phyloP scores from a whole-genome alignment of 768 basidiomycete species.

The Termitomyces sp. region DNA sequence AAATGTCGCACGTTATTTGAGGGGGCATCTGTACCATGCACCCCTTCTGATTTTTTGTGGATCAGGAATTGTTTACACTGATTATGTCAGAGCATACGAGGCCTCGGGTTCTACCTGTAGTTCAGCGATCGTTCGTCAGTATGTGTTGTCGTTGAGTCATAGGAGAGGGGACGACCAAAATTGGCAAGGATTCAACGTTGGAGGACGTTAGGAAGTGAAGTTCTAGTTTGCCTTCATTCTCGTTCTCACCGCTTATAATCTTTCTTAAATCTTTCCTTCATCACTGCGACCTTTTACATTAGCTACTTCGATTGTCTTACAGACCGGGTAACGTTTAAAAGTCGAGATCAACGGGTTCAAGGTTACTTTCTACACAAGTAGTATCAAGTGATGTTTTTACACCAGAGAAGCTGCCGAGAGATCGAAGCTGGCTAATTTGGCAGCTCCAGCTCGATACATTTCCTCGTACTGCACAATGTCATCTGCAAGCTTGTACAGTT shows the following conservation, averaged over 20 bases:
- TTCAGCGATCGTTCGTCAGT: conserved; percentile 6
- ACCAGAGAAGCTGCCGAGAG: not conserved
- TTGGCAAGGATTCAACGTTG: conserved; percentile 10
- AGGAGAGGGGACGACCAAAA: conserved; percentile 6
- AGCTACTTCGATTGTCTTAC: too few relatives aligned
- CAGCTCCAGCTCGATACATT: conserved; percentile 4
- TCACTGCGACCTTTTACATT: not conserved
- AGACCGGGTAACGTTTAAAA: not conserved
- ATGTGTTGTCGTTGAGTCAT: conserved; percentile 9
- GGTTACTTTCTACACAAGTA: not conserved
- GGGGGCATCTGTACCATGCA: conserved; percentile 16
- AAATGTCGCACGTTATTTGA: conserved; percentile 18
- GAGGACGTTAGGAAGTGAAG: not conserved
- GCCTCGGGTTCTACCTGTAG: conserved; percentile 16
- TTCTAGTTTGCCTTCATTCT: not conserved
- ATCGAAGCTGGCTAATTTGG: not conserved
- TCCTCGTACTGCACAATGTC: conserved; percentile 5
- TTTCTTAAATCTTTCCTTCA: not conserved
- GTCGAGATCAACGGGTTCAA: not conserved
- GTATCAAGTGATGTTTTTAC: not conserved
- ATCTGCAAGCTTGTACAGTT: conserved; percentile 2
- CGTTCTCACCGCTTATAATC: not conserved
- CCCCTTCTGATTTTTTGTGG: conserved; percentile 23
- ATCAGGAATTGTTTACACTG: conserved; percentile 12
- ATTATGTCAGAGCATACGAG: conserved; percentile 15